Conservation (phyloP, 2,329 filamentous ascomycete species). For the Fusarium buxicola region DNA sequence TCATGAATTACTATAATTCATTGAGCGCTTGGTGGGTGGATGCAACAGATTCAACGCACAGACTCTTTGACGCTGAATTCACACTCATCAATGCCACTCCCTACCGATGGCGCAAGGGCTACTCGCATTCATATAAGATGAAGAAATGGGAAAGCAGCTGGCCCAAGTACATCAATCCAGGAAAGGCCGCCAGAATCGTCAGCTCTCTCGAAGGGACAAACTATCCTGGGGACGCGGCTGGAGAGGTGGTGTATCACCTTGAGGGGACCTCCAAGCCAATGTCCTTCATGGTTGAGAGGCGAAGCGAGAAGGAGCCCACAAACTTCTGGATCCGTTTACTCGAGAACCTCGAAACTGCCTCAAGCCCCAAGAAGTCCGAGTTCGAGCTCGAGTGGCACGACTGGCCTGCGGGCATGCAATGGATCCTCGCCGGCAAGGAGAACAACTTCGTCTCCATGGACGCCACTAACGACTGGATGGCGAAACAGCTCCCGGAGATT, state of each 20-base stretch:
- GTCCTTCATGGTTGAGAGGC: slow-evolving; percentile 45
- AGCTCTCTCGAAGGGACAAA: neutral
- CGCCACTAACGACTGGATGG: slow-evolving; percentile 48
- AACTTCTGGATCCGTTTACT: slow-evolving; percentile 36
- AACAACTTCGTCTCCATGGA: slow-evolving; percentile 46
- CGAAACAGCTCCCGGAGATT: slow-evolving; percentile 41
- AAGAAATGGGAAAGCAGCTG: slow-evolving; percentile 35
- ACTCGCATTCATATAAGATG: slow-evolving; percentile 38
- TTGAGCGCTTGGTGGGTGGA: too few relatives aligned
- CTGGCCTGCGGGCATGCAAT: slow-evolving; percentile 40
- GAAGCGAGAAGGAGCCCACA: slow-evolving; percentile 1
- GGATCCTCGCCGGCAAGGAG: slow-evolving; percentile 49
- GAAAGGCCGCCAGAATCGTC: slow-evolving; percentile 32
- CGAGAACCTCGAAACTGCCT: slow-evolving; percentile 41
- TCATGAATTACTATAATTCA: too few relatives aligned
- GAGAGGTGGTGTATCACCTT: slow-evolving; percentile 47
- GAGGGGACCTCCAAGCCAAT: slow-evolving; percentile 43
- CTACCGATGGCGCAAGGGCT: slow-evolving; percentile 44
- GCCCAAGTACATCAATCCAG: slow-evolving; percentile 46
- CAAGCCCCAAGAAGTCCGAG: slow-evolving; percentile 16
- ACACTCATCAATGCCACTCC: slow-evolving; percentile 51
- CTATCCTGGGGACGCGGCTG: slow-evolving; percentile 36
- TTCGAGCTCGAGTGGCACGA: slow-evolving; percentile 28
- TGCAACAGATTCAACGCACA: too few relatives aligned
- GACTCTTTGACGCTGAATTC: slow-evolving; percentile 10